Evolutionary conservation across 805 yeast genomes (phyloP).

Genomic region (Nakazawaea populi): DNA sequence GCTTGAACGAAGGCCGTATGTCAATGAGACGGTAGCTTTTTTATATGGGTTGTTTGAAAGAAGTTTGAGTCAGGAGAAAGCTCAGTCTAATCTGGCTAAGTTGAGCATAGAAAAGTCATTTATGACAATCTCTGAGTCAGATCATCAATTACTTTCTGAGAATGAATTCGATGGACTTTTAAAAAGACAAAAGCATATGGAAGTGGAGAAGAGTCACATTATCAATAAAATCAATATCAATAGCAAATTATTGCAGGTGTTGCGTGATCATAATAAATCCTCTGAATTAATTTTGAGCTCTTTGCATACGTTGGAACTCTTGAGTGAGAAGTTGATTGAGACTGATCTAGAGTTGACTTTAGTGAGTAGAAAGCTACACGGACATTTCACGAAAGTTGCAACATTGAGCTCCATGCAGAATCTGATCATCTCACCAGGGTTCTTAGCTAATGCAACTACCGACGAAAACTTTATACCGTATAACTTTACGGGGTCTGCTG

Average conservation of each 20-base stretch:
- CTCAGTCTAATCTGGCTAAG: not conserved
- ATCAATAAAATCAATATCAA: not conserved
- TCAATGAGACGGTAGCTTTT: not conserved
- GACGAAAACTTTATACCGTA: not conserved
- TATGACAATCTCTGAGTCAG: not conserved
- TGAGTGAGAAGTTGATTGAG: not conserved
- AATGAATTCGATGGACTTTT: not conserved
- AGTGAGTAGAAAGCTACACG: not conserved
- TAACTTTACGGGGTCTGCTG: conserved; percentile 2
- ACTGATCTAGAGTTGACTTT: not conserved
- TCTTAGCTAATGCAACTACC: not conserved
- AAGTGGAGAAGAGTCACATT: not conserved
- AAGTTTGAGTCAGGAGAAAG: not conserved
- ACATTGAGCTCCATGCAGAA: conserved; percentile 2
- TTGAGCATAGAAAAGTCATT: conserved; percentile 2
- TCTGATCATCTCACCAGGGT: not conserved
- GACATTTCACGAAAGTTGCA: not conserved
- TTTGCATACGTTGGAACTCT: not conserved
- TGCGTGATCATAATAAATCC: not conserved
- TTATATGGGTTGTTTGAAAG: conserved; percentile 3
- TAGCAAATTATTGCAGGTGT: not conserved
- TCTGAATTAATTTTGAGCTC: not conserved
- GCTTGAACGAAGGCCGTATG: conserved; percentile 8
- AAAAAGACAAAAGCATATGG: not conserved
- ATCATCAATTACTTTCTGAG: not conserved